Evolutionary conservation across 805 yeast species (phyloP).

Genomic region (Cyberlindnera mrakii): DNA sequence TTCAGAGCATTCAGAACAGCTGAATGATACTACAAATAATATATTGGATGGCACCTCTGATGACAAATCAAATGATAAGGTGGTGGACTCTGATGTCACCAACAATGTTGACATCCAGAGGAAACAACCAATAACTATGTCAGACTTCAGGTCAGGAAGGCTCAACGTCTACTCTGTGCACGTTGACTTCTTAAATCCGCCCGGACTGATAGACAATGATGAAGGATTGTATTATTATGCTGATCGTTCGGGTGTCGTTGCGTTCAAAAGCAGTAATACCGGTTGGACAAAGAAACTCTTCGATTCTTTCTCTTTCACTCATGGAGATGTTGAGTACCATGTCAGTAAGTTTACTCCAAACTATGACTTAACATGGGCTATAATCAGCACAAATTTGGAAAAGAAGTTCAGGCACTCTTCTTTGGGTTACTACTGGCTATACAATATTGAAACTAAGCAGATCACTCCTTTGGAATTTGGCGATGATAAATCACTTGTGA

Average conservation of each 20-base stretch:
- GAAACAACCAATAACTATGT: conserved; percentile 13
- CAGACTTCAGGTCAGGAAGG: conserved; percentile 14
- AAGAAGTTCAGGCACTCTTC: conserved; percentile 53
- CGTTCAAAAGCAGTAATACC: conserved; percentile 12
- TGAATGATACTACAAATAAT: not conserved
- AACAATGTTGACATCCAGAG: not conserved
- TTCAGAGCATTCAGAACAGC: not conserved
- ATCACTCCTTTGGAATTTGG: conserved; percentile 26
- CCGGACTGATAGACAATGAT: conserved; percentile 9
- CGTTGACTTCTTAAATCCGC: conserved; percentile 14
- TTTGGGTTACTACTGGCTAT: conserved; percentile 36
- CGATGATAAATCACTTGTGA: conserved; percentile 20
- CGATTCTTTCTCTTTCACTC: conserved; percentile 4
- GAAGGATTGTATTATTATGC: conserved; percentile 19
- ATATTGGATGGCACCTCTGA: not conserved
- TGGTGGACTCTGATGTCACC: not conserved
- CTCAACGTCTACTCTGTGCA: conserved; percentile 11
- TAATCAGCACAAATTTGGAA: conserved; percentile 48
- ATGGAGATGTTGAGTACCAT: conserved; percentile 4
- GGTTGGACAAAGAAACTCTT: conserved; percentile 6
- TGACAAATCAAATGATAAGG: not conserved
- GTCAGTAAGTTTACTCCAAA: conserved; percentile 16
- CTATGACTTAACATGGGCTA: conserved; percentile 21
- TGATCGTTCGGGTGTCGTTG: conserved; percentile 7
- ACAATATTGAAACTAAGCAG: conserved; percentile 22